Conservation (phyloP, 140 eudicot genomes). For the Oenanthe javanica region DNA sequence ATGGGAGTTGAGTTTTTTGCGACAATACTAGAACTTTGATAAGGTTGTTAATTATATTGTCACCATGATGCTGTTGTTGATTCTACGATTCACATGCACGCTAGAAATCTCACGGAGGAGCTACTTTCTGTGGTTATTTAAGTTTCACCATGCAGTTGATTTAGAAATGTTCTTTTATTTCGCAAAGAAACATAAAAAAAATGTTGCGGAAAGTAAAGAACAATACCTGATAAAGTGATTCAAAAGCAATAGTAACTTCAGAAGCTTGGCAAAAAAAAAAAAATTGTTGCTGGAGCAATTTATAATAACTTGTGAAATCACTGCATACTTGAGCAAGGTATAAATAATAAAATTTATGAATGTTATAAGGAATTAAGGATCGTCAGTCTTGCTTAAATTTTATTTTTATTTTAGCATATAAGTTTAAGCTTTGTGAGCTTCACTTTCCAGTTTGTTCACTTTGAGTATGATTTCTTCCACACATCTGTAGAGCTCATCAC, state of each 20-base stretch:
- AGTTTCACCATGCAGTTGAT: background rate
- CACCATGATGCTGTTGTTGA: constrained; percentile 4
- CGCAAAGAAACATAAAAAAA: background rate
- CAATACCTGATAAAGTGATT: background rate
- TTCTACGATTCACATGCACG: background rate
- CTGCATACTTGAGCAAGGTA: background rate
- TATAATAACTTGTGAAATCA: background rate
- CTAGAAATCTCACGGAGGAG: background rate
- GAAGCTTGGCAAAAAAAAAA: background rate
- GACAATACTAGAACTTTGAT: background rate
- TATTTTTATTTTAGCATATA: too few relatives aligned
- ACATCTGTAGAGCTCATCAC: too few relatives aligned
- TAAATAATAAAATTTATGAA: too few relatives aligned
- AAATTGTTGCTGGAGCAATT: background rate
- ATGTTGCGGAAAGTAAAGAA: background rate
- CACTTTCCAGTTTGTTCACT: background rate
- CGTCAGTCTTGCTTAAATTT: too few relatives aligned
- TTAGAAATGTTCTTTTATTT: background rate
- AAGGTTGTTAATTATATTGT: constrained; percentile 4
- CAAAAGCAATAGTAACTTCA: background rate
- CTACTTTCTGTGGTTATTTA: background rate
- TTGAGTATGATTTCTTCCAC: background rate
- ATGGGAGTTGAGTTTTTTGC: background rate
- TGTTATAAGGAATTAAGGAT: too few relatives aligned
- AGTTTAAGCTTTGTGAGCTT: background rate